These are phyloP conservation scores for Plicaturopsis crispa DNA, from an alignment of 768 basidiomycete genomes.

Conservation along the genomic window DNA sequence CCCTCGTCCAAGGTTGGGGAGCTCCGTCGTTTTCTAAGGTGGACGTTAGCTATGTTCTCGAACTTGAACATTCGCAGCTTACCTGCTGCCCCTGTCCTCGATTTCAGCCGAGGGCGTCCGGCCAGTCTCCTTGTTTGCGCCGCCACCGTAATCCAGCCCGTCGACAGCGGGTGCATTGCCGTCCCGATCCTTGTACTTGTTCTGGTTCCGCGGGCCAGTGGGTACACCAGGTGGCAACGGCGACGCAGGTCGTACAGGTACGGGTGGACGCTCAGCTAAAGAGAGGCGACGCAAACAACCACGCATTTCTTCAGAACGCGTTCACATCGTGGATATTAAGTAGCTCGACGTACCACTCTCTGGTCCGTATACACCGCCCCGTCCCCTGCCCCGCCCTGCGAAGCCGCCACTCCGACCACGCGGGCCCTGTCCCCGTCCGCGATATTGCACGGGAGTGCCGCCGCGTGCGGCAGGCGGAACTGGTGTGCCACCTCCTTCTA, in stretches of 20 bases:
- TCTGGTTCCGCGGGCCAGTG: slow-evolving; percentile 82
- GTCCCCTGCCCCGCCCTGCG: slow-evolving; percentile 26
- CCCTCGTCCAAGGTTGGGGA: slow-evolving; percentile 66
- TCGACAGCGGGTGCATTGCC: slow-evolving; percentile 81
- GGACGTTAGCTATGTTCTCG: no score
- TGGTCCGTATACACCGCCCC: slow-evolving; percentile 29
- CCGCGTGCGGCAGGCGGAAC: slow-evolving; percentile 33
- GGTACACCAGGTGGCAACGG: slow-evolving; percentile 84
- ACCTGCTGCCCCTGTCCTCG: slow-evolving; percentile 60
- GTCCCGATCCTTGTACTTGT: slow-evolving; percentile 87
- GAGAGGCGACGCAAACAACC: slow-evolving; percentile 1
- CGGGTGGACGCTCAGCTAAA: slow-evolving; percentile 28
- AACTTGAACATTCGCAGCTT: no score
- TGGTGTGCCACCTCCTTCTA: slow-evolving; percentile 47
- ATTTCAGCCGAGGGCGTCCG: slow-evolving; percentile 60
- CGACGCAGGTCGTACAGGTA: slow-evolving; percentile 70
- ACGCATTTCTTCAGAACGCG: no score
- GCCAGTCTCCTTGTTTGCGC: slow-evolving; percentile 36
- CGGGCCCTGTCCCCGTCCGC: slow-evolving; percentile 36
- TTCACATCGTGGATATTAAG: slow-evolving; percentile 1
- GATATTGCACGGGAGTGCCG: slow-evolving; percentile 30
- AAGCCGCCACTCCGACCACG: slow-evolving; percentile 36
- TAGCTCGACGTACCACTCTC: slow-evolving; percentile 26
- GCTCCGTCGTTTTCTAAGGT: slow-evolving; percentile 66
- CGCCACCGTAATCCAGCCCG: slow-evolving; percentile 86